Evolutionary conservation across 257 asterid species (phyloP).

Genomic region (Linderniella brevidens): DNA sequence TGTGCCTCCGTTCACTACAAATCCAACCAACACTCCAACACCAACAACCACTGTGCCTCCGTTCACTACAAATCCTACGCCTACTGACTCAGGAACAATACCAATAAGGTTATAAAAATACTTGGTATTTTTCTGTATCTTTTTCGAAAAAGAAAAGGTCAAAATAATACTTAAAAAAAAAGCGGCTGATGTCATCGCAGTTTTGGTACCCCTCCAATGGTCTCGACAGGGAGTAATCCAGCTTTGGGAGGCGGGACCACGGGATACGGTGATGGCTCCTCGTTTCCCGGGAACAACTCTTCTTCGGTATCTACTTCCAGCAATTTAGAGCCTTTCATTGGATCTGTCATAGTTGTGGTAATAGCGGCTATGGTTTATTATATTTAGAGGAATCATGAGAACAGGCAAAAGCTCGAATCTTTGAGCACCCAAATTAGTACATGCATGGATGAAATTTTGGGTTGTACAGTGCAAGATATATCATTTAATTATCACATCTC

Average conservation of each 20-base stretch:
- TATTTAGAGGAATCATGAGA: not conserved
- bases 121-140: not conserved
- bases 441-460: not conserved
- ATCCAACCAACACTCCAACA: conserved; percentile 24
- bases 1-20: conserved; percentile 15
- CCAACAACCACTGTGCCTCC: conserved; percentile 6
- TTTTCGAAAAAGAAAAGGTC: not conserved
- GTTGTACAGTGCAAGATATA: not conserved
- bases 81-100: conserved; percentile 27
- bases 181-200: conserved; percentile 19
- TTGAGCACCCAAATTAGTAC: not conserved
- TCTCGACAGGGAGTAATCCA: conserved; percentile 29
- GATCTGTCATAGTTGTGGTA: conserved; percentile 4
- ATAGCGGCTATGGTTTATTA: not conserved
- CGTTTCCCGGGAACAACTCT: conserved; percentile 14
- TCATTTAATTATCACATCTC: not conserved
- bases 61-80: conserved; percentile 15
- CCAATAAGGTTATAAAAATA: conserved; percentile 25
- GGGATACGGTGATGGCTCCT: conserved; percentile 31
- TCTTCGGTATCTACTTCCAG: conserved; percentile 23
- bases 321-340: conserved; percentile 23
- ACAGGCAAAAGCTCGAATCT: not conserved
- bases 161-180: not conserved
- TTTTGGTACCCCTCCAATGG: conserved; percentile 31
- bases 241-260: conserved; percentile 27